Conservation (phyloP, 2,329 filamentous ascomycete genomes). For the Colletotrichum agaves region DNA sequence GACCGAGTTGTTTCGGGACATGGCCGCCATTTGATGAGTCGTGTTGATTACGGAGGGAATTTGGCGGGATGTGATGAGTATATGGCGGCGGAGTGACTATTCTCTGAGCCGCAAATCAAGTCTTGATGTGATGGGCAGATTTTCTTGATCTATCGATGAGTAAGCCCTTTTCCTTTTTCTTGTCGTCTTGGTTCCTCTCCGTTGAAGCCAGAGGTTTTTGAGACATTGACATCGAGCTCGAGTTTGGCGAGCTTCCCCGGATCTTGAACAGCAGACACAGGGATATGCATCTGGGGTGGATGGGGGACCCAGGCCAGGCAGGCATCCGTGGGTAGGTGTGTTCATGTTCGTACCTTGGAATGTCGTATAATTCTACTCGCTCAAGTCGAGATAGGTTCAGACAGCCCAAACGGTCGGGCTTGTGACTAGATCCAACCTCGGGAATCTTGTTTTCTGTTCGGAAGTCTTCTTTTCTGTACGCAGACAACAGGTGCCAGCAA, state of each 20-base stretch:
- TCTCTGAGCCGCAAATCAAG: not conserved
- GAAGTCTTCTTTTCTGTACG: not conserved
- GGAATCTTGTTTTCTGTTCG: not conserved
- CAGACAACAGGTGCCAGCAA: not conserved
- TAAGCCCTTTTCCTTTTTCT: not conserved
- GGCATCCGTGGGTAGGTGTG: not conserved
- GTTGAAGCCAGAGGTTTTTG: not conserved
- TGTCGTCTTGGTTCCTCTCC: not conserved
- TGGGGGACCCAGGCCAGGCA: not conserved
- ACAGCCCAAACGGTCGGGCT: not conserved
- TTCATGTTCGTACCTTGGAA: not conserved
- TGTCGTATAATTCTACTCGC: not conserved
- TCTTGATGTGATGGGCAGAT: not conserved
- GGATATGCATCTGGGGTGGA: not conserved
- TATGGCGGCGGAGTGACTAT: not conserved
- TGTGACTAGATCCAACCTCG: too few species aligned
- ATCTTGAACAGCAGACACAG: not conserved
- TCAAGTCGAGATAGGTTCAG: not conserved
- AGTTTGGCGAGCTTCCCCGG: not conserved
- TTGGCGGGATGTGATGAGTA: not conserved
- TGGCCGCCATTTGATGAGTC: conserved; percentile 46
- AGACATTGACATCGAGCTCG: not conserved
- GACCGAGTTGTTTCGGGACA: conserved; percentile 50
- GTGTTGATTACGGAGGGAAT: conserved; percentile 1
- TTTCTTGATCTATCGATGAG: not conserved